Evolutionary conservation across 1,284 basidiomycete genomes (phyloP).

Genomic region (Cutaneotrichosporon cutaneum): DNA sequence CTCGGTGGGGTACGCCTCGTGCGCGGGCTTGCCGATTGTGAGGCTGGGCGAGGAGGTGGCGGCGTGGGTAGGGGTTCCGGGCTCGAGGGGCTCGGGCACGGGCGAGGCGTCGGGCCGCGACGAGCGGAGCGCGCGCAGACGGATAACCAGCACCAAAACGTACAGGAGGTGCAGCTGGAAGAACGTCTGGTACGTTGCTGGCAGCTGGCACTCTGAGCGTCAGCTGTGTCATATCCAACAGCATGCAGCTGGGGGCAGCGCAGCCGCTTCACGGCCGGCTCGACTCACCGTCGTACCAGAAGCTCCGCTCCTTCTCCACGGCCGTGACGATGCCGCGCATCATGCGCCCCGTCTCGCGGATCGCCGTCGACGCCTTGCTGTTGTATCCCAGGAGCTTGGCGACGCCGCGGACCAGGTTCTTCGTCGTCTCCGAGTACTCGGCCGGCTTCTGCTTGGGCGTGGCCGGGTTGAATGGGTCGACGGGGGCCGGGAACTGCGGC

Average conservation of each 20-base stretch:
- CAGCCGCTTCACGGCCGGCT: too few species aligned
- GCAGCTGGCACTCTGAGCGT: constrained; percentile 74
- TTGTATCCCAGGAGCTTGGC: constrained; percentile 59
- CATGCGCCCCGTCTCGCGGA: constrained; percentile 58
- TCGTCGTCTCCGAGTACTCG: constrained; percentile 40
- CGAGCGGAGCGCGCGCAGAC: constrained; percentile 71
- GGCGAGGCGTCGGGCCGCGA: constrained; percentile 58
- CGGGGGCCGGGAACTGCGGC: constrained; percentile 44
- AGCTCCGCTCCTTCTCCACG: constrained; percentile 53
- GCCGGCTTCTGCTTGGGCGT: constrained; percentile 5
- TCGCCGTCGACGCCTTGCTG: constrained; percentile 55
- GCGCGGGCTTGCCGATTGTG: constrained; percentile 30
- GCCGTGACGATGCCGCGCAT: constrained; percentile 58
- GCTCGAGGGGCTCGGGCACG: constrained; percentile 37
- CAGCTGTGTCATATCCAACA: too few species aligned
- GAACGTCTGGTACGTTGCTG: constrained; percentile 95
- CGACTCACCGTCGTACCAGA: constrained; percentile 54
- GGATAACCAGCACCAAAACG: constrained; percentile 83
- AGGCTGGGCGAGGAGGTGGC: constrained; percentile 9
- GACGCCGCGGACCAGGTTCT: constrained; percentile 43
- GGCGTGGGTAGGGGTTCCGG: constrained; percentile 20
- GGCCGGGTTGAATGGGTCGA: constrained; percentile 40
- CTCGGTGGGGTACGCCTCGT: constrained; percentile 55
- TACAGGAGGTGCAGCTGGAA: constrained; percentile 94
- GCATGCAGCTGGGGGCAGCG: too few species aligned